Evolutionary conservation across 2,329 filamentous ascomycete genomes (phyloP), one percentile per base, ranked within the genome.

Genomic region (Pyrenophora teres): DNA sequence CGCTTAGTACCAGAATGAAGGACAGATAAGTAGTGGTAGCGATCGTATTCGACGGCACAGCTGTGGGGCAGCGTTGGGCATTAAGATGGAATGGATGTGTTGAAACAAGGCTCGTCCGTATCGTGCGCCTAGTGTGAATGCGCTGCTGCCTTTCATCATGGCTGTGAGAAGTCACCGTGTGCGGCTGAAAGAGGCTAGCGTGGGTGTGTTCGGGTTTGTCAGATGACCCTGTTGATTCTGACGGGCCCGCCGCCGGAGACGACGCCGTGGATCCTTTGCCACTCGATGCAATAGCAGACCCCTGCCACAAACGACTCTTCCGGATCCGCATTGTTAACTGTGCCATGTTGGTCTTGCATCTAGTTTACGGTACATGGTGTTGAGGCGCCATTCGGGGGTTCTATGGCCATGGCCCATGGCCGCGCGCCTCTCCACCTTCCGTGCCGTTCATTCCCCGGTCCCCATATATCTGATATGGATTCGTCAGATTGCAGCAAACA

Each of bases 1-100:
- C 33, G 44, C 47, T 48, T 49, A 63, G 52, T 55, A 55, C 50
- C 52, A 62, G 52, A 63, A 60, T 36, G 63, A 59, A 21, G 58
- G 60, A 33, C 56, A 52, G 36, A 56, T 52, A 57, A 60, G 59
- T 59, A 50, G 63, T 61, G 64, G 60, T 41, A 59, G 49, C 50
- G 55, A 56, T 52, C 54, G 57, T 42, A 51, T 48, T 58, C 56
- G 47, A 12, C 56, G 61, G 52, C 55, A 36, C 44, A 52, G 47
- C 38, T 50, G 51, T 37, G 45, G 32, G 31, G 23, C 43, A 19
- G 52, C 53, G 42, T 40, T 44, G 40, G 43, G 49, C 45, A 52
- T 55, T 47, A 60, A 59, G 8, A 30, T 1, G 10, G 2, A 30
- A 18, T 6, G 12, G 27, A 15, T 16, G 18, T 25, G 45, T 43